Conservation (phyloP, 164 flowering plant genomes). For the Nelumbo lutea region DNA sequence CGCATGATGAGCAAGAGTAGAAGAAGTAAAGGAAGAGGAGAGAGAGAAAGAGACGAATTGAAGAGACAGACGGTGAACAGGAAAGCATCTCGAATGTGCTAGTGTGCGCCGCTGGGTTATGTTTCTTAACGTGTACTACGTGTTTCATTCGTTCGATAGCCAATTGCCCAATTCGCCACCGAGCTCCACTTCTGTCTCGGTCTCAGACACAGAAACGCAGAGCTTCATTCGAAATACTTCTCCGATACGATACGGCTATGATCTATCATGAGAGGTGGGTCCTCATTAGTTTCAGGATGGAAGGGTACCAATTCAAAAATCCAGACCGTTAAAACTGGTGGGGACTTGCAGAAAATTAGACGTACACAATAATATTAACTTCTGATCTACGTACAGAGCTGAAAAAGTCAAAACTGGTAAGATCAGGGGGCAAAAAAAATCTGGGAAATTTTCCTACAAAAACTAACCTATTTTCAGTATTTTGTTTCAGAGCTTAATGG, state of each 20-base stretch:
- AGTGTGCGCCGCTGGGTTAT: constrained; percentile 10
- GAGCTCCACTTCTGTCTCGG: neutral
- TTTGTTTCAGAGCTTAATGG: too few species aligned
- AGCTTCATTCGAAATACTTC: neutral
- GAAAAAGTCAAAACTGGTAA: too few species aligned
- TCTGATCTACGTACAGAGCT: too few species aligned
- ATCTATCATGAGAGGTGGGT: too few species aligned
- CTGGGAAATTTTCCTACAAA: too few species aligned
- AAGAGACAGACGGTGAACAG: constrained; percentile 5
- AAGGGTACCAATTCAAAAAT: neutral
- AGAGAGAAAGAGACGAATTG: constrained; percentile 13
- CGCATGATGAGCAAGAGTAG: constrained; percentile 20
- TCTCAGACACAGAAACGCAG: neutral
- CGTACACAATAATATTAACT: too few species aligned
- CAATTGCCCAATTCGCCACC: neutral
- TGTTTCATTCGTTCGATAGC: neutral
- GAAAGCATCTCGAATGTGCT: constrained; percentile 11
- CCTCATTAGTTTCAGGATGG: too few species aligned
- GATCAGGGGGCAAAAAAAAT: too few species aligned
- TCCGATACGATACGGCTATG: too few species aligned
- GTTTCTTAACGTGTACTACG: constrained; percentile 10
- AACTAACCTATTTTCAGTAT: too few species aligned
- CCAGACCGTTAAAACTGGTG: neutral
- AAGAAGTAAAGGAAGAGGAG: constrained; percentile 6
- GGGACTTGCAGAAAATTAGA: too few species aligned